Conservation (phyloP, 371 early-diverging fungal genomes). For the Mucor piriformis region DNA sequence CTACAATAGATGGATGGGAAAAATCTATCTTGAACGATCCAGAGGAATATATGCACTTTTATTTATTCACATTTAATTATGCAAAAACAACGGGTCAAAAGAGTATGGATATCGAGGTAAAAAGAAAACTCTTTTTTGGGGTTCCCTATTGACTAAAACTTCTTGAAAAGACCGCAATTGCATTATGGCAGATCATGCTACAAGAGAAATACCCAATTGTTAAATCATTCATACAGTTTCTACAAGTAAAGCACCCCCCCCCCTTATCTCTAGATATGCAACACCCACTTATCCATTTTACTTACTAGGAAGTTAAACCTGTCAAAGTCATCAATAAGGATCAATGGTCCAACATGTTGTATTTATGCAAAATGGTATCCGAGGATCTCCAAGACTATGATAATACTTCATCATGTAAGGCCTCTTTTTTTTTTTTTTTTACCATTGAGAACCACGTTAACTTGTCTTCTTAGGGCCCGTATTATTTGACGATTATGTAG, state of each 20-base stretch:
- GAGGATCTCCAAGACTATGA: constrained; percentile 37
- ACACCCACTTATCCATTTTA: neutral
- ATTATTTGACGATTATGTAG: constrained; percentile 47
- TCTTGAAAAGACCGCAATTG: constrained; percentile 36
- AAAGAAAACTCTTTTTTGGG: neutral
- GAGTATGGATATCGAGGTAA: constrained; percentile 50
- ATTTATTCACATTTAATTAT: constrained; percentile 37
- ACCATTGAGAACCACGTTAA: too few relatives aligned
- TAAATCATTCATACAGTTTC: constrained; percentile 32
- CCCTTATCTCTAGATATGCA: too few relatives aligned
- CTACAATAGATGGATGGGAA: constrained; percentile 13
- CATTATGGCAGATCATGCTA: constrained; percentile 41
- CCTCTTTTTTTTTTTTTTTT: neutral
- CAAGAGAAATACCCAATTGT: constrained; percentile 29
- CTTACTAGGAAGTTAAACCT: constrained; percentile 32
- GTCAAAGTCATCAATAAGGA: constrained; percentile 52
- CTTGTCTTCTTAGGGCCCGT: constrained; percentile 38
- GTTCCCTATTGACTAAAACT: neutral
- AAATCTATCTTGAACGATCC: neutral
- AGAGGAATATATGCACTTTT: constrained; percentile 31
- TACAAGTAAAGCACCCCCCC: constrained; percentile 30
- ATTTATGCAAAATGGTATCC: constrained; percentile 39
- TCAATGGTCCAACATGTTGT: constrained; percentile 48
- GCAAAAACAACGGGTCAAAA: constrained; percentile 43
- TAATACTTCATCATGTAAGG: constrained; percentile 44